phyloP scores from a whole-genome alignment of 768 basidiomycete genomes.

The Trametes sanguinea region DNA sequence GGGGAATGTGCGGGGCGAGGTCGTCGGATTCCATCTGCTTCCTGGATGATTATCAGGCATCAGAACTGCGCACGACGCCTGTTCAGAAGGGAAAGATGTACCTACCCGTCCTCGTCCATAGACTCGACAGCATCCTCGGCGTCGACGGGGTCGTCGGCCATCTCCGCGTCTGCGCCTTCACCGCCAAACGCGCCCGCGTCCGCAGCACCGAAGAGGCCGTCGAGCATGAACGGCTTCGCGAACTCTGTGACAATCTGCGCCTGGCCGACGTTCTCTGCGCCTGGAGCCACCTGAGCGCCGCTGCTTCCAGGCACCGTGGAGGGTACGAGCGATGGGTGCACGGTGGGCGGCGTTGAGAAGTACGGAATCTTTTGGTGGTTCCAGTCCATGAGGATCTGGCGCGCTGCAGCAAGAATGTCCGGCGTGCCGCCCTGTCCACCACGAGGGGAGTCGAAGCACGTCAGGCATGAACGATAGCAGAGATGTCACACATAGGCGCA shows the following conservation, averaged over 20 bases:
- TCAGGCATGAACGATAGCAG: neutral
- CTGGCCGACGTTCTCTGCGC: slow-evolving; percentile 79
- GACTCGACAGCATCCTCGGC: slow-evolving; percentile 35
- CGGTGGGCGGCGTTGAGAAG: slow-evolving; percentile 73
- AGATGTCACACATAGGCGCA: slow-evolving; percentile 27
- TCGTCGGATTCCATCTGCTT: slow-evolving; percentile 36
- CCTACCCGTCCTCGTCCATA: slow-evolving; percentile 45
- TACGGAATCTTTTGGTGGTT: slow-evolving; percentile 95
- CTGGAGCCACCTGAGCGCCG: slow-evolving; percentile 53
- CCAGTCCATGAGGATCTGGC: slow-evolving; percentile 87
- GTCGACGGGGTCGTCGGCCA: slow-evolving; percentile 37
- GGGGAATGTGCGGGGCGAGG: slow-evolving; percentile 29
- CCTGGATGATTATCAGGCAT: slow-evolving; percentile 5
- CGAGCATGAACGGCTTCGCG: slow-evolving; percentile 78
- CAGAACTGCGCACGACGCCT: no score
- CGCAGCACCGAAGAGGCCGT: slow-evolving; percentile 76
- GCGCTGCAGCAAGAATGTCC: slow-evolving; percentile 79
- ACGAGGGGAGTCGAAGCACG: neutral
- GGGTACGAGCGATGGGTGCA: slow-evolving; percentile 79
- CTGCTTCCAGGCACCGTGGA: slow-evolving; percentile 41
- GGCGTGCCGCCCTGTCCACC: slow-evolving; percentile 79
- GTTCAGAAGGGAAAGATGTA: neutral
- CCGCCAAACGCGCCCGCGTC: slow-evolving; percentile 78
- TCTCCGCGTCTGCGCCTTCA: slow-evolving; percentile 30
- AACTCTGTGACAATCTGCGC: slow-evolving; percentile 74